Base-by-base conservation (phyloP, 331 rosid species). In the Malus hybrid region DNA sequence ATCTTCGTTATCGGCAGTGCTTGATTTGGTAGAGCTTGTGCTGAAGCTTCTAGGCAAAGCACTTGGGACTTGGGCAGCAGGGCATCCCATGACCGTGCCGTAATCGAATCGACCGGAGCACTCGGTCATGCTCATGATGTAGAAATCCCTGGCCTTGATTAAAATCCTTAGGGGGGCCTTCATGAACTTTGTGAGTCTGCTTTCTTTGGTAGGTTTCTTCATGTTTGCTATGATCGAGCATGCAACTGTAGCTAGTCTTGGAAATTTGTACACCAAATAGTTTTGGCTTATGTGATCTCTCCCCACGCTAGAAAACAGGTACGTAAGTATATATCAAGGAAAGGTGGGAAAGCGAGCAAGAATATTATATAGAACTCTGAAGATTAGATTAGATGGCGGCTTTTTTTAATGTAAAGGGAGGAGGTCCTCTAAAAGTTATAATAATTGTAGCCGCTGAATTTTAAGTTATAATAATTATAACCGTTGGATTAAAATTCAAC, bases 41-140 rank as follows among this genome's bases (percentile, higher is more conserved):
- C 96, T 89, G 86, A 83, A 91, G 85, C 88, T 90, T 80, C 80
- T 73, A 1, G 97, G 96, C 57, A 91, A 69, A 57, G 80, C 5
- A 15, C 10, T 11, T 68, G 79, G 33, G 22, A 83, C 44, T 6
- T 79, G 89, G 22, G 80, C 52, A 7, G 90, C 48, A 3, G 92
- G 92, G 76, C 86, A 85, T 2, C 86, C 85, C 66, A 88, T 55
- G 76, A 79, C 71, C 12, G 78, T 22, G 4, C 70, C 86, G 4
- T 81, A 78, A 10, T 80, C 67, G 0, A 89, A 67, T 9, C 69
- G 78, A 16, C 31, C 36, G 0, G 93, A 85, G 67, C 80, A 86
- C 10, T 78, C 68, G 9, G 70, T 79, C 81, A 93, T 81, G 85
- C 95, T 77, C 28, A 19, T 52, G 16, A 89, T 57, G 81, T 93